A percentile compares a stretch with the other conserved stretches of the same genome.
phyloP scores from a whole-genome alignment of 768 basidiomycete species.

The Agrocybe praecox region DNA sequence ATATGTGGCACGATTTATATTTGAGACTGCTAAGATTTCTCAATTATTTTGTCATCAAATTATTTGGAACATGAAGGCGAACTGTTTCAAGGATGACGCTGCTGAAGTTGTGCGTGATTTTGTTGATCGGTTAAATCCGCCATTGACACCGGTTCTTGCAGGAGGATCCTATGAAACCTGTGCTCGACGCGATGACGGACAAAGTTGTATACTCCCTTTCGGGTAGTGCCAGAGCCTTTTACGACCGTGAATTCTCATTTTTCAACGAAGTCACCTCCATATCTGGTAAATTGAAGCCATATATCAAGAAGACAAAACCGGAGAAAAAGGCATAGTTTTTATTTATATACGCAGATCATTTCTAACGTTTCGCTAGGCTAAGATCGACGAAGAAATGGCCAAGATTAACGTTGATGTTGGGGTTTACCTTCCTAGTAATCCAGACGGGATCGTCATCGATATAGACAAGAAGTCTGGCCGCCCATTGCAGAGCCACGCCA shows the following conservation, averaged over 20 bases:
- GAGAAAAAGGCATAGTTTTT: conserved; percentile 83
- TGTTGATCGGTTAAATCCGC: background rate
- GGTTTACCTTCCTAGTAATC: conserved; percentile 96
- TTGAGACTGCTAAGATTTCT: conserved; percentile 96
- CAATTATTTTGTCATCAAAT: conserved; percentile 99
- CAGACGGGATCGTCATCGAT: conserved; percentile 95
- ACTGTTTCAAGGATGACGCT: conserved; percentile 90
- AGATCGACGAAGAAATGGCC: conserved; percentile 99
- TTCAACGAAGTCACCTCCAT: conserved; percentile 98
- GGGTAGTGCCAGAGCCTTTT: conserved; percentile 86
- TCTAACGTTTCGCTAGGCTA: conserved; percentile 58
- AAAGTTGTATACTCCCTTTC: conserved; percentile 84
- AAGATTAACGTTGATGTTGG: conserved; percentile 93
- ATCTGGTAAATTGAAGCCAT: conserved; percentile 96
- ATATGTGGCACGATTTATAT: conserved; percentile 93
- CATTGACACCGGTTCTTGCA: conserved; percentile 29
- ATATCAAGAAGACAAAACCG: conserved; percentile 90
- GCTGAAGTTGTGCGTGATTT: conserved; percentile 70
- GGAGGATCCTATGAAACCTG: conserved; percentile 96
- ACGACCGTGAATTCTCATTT: conserved; percentile 93
- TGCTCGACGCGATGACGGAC: conserved; percentile 85
- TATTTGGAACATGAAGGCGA: conserved; percentile 99
- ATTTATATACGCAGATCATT: background rate
- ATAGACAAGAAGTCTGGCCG: conserved; percentile 96
- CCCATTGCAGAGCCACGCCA: conserved; percentile 96